These are phyloP conservation scores for Penicillium sp. DNA, from an alignment of 2,329 filamentous ascomycete genomes.

Conservation along the genomic window DNA sequence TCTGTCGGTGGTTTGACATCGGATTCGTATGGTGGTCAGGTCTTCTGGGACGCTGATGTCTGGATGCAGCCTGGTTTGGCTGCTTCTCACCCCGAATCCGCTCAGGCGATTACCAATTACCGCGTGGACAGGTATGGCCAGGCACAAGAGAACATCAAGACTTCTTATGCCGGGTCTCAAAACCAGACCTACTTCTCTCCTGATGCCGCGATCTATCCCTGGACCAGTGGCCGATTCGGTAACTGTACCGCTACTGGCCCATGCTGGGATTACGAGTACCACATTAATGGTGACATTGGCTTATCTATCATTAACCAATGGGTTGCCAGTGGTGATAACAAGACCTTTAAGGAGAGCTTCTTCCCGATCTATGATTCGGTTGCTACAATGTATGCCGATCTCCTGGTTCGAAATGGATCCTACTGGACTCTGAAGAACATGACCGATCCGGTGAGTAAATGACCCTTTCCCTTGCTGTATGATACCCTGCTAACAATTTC, in stretches of 20 bases:
- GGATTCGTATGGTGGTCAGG: slow-evolving; percentile 65
- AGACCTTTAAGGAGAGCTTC: slow-evolving; percentile 56
- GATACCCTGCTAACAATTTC: background rate
- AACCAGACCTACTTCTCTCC: slow-evolving; percentile 59
- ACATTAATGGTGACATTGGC: slow-evolving; percentile 70
- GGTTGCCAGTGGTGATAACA: slow-evolving; percentile 60
- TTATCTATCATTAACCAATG: slow-evolving; percentile 63
- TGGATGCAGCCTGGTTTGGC: slow-evolving; percentile 71
- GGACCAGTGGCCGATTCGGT: slow-evolving; percentile 67
- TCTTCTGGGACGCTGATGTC: slow-evolving; percentile 68
- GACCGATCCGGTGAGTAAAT: slow-evolving; percentile 66
- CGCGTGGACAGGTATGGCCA: slow-evolving; percentile 60
- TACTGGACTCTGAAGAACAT: slow-evolving; percentile 61
- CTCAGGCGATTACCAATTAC: slow-evolving; percentile 66
- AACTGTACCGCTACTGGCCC: slow-evolving; percentile 67
- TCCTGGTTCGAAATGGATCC: slow-evolving; percentile 62
- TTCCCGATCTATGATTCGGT: slow-evolving; percentile 66
- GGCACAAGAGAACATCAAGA: slow-evolving; percentile 61
- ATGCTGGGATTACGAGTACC: slow-evolving; percentile 73
- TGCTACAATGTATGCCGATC: slow-evolving; percentile 61
- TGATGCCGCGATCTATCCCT: slow-evolving; percentile 64
- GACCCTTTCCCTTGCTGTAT: background rate
- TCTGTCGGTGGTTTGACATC: slow-evolving; percentile 68
- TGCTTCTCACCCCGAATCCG: slow-evolving; percentile 62
- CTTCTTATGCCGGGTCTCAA: slow-evolving; percentile 59